Percentiles rank a stretch among this genome's conserved stretches.
These are phyloP conservation scores for Cladosporium colombiae DNA, from an alignment of 2,329 filamentous ascomycete species.

Conservation along the genomic window DNA sequence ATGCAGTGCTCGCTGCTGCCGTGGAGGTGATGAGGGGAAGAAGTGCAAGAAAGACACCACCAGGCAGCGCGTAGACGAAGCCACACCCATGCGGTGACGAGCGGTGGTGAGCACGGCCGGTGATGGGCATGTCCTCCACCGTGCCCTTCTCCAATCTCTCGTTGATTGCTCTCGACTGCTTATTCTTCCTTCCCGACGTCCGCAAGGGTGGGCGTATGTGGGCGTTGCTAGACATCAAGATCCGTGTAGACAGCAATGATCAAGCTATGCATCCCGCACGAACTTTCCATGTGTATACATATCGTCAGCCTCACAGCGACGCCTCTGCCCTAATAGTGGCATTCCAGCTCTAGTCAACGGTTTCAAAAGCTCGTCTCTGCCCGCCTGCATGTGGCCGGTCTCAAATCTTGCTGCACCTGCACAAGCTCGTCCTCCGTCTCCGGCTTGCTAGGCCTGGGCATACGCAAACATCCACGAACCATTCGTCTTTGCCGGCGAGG, in stretches of 20 bases:
- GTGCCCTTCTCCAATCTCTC: neutral
- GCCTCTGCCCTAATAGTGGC: neutral
- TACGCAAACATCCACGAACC: conserved; percentile 9
- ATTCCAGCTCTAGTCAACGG: neutral
- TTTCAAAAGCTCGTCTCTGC: neutral
- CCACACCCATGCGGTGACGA: neutral
- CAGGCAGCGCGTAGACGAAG: neutral
- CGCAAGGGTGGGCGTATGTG: neutral
- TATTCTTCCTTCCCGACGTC: conserved; percentile 8
- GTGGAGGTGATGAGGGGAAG: neutral
- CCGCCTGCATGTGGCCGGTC: conserved; percentile 3
- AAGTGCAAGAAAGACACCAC: neutral
- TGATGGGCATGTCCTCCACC: neutral
- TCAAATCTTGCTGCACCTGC: neutral
- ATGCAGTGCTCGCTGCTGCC: neutral
- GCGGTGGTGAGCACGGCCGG: conserved; percentile 17
- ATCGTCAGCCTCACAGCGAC: neutral
- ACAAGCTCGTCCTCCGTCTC: neutral
- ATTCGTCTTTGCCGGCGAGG: neutral
- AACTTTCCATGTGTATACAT: neutral
- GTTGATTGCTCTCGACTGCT: neutral
- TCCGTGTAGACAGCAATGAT: neutral
- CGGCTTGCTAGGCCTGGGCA: conserved; percentile 4
- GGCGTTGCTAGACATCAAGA: neutral
- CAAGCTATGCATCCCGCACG: neutral